A percentile compares a stretch with the other conserved stretches of the same genome.
phyloP scores from a whole-genome alignment of 2,329 filamentous ascomycete species.

The Phyllosticta citriasiana region DNA sequence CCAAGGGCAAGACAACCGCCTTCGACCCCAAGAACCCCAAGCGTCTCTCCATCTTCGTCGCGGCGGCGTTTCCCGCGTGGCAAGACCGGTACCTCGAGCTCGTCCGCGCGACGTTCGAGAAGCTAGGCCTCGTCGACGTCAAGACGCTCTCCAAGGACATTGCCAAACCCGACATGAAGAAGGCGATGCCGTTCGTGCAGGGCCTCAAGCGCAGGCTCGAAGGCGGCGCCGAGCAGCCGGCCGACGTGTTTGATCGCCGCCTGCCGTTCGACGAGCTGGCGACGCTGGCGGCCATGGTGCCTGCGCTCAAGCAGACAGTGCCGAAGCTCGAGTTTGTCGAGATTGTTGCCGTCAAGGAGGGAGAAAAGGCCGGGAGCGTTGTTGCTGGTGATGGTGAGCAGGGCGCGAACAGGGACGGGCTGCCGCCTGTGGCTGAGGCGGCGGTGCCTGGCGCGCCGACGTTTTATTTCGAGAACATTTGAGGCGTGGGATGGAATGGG shows the following conservation, averaged over 20 bases:
- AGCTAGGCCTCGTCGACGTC: conserved; percentile 60
- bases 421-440: conserved; percentile 54
- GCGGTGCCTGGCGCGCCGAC: conserved; percentile 75
- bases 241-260: conserved; percentile 69
- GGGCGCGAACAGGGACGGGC: conserved; percentile 32
- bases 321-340: conserved; percentile 60
- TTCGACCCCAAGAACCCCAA: conserved; percentile 92
- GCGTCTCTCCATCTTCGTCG: conserved; percentile 78
- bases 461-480: conserved; percentile 78
- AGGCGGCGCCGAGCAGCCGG: conserved; percentile 48
- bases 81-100: conserved; percentile 84
- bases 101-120: conserved; percentile 60
- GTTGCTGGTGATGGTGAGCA: conserved; percentile 49
- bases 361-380: conserved; percentile 53
- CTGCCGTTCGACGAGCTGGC: conserved; percentile 77
- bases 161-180: conserved; percentile 86
- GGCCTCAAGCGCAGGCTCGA: conserved; percentile 72
- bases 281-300: conserved; percentile 67
- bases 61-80: conserved; percentile 75
- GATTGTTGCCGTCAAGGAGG: conserved; percentile 61
- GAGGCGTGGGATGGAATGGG: not conserved
- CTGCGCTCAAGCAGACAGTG: conserved; percentile 66
- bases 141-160: conserved; percentile 72
- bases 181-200: conserved; percentile 96
- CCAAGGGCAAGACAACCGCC: conserved; percentile 75